Base-by-base conservation (phyloP, 495 filamentous ascomycete species). In the Penicillium paxilli region DNA sequence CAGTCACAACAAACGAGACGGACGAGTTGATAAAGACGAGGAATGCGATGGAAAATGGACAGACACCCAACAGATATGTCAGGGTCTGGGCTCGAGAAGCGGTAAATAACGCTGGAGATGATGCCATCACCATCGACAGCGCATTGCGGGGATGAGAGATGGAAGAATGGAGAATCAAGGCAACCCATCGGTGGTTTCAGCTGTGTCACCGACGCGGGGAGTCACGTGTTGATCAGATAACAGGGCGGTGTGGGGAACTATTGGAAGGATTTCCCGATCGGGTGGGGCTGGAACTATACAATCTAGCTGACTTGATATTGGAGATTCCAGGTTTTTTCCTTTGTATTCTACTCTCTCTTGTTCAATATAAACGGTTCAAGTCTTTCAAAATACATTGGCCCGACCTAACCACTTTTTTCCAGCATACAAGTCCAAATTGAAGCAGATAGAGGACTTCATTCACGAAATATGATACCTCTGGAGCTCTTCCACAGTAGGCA, bases 21-120 rank as follows among this genome's bases (percentile, higher is more conserved):
- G 88, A 88, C 59, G 87, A 88, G 74, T 98, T 99, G 59, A 99
- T 86, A 77, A 97, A 99, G 44, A 99, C 94, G 49, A 99, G 84
- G 75, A 98, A 96, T 28, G 90, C 88, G 62, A 99, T 99, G 59
- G 88, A 93, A 77, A 96, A 97, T 21, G 96, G 87, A 45, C 90
- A 91, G 57, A 98, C 89, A 52, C 85, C 90, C 42, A 94, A 74
- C 25, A 99, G 81, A 67, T 99, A 99, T 14, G 91, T 90, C 37
- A 83, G 68, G 2, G 87, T 87, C 66, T 98, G 94, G 7, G 84
- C 66, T 42, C 82, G 78, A 5, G 85, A 90, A 28, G 89, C 85
- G 19, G 82, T 85, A 62, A 86, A 82, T 35, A 80, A 50, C 41
- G 71, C 54, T 48, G 60, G 64, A 56, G 59, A 64, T 38, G 61